A percentile compares a stretch with the other conserved stretches of the same genome.
Evolutionary conservation across 176 grass and related monocot genomes (phyloP).

Genomic region (Avena sativa): DNA sequence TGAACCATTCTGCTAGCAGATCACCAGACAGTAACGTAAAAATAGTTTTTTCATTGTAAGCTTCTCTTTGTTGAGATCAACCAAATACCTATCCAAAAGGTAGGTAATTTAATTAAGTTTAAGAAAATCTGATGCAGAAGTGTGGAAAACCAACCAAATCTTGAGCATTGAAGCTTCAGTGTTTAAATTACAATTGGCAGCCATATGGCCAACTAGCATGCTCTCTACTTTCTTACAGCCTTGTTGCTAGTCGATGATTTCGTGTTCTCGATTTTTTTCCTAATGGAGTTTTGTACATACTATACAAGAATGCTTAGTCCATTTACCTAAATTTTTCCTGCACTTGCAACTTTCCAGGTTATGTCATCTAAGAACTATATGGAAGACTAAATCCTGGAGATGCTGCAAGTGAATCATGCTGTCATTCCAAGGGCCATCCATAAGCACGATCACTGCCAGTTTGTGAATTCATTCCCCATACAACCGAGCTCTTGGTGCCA

Average conservation of each 20-base stretch:
- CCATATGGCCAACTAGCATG: neutral
- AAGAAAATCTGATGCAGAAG: neutral
- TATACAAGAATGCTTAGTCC: conserved; percentile 17
- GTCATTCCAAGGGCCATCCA: conserved; percentile 19
- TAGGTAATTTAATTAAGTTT: neutral
- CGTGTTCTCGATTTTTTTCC: neutral
- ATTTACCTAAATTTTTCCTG: neutral
- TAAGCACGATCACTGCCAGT: conserved; percentile 34
- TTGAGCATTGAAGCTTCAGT: neutral
- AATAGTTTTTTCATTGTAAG: neutral
- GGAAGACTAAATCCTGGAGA: conserved; percentile 35
- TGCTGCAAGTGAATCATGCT: conserved; percentile 37
- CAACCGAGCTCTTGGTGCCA: conserved; percentile 27
- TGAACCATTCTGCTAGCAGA: neutral
- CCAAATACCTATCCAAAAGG: neutral
- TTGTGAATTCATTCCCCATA: conserved; percentile 40
- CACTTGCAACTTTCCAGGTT: conserved; percentile 28
- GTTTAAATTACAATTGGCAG: neutral
- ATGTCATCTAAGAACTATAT: conserved; percentile 42
- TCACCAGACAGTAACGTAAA: neutral
- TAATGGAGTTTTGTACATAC: neutral
- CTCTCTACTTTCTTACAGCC: neutral
- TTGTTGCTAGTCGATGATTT: neutral
- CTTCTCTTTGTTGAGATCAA: neutral
- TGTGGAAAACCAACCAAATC: neutral